These are phyloP conservation scores for Corylus heterophylla DNA, from an alignment of 306 rosid genomes.

Conservation along the genomic window DNA sequence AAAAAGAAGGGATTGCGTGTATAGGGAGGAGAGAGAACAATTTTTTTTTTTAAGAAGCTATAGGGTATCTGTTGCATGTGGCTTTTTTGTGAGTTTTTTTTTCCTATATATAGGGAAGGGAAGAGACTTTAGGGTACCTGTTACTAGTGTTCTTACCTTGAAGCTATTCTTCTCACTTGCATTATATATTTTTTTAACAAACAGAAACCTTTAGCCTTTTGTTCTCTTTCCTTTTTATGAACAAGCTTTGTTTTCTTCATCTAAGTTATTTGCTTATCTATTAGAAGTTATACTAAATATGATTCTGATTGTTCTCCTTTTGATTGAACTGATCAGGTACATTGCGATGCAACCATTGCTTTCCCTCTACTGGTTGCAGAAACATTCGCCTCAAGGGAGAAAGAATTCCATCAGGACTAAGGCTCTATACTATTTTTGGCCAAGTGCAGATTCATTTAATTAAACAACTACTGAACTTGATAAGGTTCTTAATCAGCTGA, in stretches of 20 bases:
- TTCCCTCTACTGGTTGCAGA: conserved; percentile 79
- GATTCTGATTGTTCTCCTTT: conserved; percentile 7
- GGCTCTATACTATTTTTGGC: conserved; percentile 1
- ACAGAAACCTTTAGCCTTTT: neutral
- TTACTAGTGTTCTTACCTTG: neutral
- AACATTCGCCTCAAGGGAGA: conserved; percentile 59
- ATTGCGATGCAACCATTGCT: conserved; percentile 87
- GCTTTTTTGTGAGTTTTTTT: no score
- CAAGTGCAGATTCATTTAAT: conserved; percentile 17
- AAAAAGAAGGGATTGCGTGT: no score
- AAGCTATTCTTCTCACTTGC: conserved; percentile 5
- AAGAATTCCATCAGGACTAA: conserved; percentile 27
- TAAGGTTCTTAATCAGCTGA: neutral
- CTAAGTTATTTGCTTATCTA: neutral
- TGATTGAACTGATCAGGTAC: conserved; percentile 51
- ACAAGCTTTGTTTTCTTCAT: conserved; percentile 8
- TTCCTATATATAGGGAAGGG: no score
- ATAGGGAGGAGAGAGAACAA: no score
- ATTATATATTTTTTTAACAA: neutral
- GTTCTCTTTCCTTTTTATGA: neutral
- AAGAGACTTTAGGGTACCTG: no score
- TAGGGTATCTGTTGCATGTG: no score
- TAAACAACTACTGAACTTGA: conserved; percentile 11
- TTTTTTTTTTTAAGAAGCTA: no score
- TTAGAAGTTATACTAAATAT: neutral